Conservation (phyloP, 306 rosid genomes). For the Corylus americana region DNA sequence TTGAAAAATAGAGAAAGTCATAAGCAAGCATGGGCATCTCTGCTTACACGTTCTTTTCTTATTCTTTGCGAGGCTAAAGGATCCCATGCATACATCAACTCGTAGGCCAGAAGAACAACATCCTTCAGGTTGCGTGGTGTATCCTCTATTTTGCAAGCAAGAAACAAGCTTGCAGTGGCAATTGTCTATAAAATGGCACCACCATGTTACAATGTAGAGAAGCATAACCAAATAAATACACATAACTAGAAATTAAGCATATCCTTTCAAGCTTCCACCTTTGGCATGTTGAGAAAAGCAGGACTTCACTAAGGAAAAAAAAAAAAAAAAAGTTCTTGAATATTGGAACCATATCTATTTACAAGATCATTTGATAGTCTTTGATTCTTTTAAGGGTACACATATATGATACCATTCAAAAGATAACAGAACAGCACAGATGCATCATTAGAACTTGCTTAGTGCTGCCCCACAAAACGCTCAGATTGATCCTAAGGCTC, state of each 20-base stretch:
- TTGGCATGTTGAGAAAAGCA: not conserved
- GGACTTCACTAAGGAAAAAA: not conserved
- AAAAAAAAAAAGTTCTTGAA: not conserved
- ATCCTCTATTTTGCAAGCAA: constrained; percentile 49
- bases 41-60: constrained; percentile 40
- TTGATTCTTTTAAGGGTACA: not conserved
- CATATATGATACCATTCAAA: not conserved
- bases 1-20: not conserved
- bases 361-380: not conserved
- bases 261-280: constrained; percentile 3
- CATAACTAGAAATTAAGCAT: not conserved
- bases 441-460: not conserved
- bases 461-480: too few species aligned
- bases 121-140: constrained; percentile 52
- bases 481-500: too few species aligned
- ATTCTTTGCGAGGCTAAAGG: constrained; percentile 43
- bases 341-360: not conserved
- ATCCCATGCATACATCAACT: constrained; percentile 43
- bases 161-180: constrained; percentile 47
- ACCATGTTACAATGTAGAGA: not conserved
- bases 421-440: not conserved
- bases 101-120: constrained; percentile 42
- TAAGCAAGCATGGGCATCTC: not conserved
- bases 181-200: constrained; percentile 39
- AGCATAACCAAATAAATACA: not conserved